Base-by-base conservation (phyloP, 2,329 filamentous ascomycete genomes). In the Escovopsis weberi region DNA sequence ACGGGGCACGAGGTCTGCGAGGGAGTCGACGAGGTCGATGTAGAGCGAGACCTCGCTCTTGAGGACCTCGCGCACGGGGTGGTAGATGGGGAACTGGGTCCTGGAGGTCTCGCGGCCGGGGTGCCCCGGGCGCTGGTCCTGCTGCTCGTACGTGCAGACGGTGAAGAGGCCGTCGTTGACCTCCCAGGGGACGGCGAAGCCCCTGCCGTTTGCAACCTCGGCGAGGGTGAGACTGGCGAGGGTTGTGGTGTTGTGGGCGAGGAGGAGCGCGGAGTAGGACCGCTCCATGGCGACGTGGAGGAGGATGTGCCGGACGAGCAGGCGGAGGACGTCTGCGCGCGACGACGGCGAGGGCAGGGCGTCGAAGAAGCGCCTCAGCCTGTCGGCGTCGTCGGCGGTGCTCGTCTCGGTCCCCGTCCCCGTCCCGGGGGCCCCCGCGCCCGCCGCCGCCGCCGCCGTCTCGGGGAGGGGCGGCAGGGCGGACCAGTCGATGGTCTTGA, bases 161-260 rank as follows among this genome's bases (percentile, higher is more conserved):
- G 62, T 58, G 33, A 63, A 59, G 38, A 68, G 62, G 5, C 86
- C 87, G 58, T 96, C 91, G 40, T 79, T 77, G 12, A 88, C 75
- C 51, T 84, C 76, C 78, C 82, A 89, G 1, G 88, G 85, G 18
- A 96, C 64, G 4, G 82, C 77, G 51, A 82, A 87, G 1, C 89
- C 91, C 39, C 89, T 75, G 1, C 91, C 91, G 62, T 94, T 95
- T 23, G 89, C 87, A 2, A 89, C 87, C 62, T 91, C 85, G 6
- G 85, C 72, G 12, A 98, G 74, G 0, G 86, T 85, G 54, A 85
- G 79, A 51, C 89, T 85, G 4, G 91, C 89, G 28, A 98, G 76
- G 12, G 80, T 76, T 5, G 87, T 95, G 18, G 91, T 94, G 50
- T 78, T 93, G 61, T 89, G 80, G 19, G 85, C 88, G 60, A 91